Evolutionary conservation across 495 filamentous ascomycete genomes (phyloP), one percentile per base, ranked within the genome.

Genomic region (Patellaria atrata): DNA sequence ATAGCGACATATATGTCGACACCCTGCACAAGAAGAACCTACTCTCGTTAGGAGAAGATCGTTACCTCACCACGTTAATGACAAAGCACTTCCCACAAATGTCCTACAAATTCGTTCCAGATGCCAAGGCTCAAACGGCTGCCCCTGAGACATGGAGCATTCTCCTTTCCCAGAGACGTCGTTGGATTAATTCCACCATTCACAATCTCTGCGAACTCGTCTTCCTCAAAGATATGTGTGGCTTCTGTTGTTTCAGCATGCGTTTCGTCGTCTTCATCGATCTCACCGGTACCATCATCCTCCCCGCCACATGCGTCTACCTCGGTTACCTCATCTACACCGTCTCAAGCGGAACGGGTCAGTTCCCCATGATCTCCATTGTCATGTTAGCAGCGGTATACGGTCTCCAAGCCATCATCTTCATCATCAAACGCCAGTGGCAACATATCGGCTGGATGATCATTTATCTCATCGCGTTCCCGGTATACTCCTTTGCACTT

Each of bases 231-330:
- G 81, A 97, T 45, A 75, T 97, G 54, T 97, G 89, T 51, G 89
- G 89, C 35, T 97, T 97, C 74, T 97, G 89, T 59, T 94, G 82
- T 59, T 97, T 97, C 67, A 85, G 80, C 38, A 97, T 97, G 89
- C 77, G 89, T 35, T 96, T 97, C 51, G 74, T 97, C 30, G 89
- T 97, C 37, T 77, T 97, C 45, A 75, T 97, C 44, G 89, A 97
- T 67, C 71, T 97, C 9, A 70, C 87, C 37, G 85, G 87, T 54
- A 97, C 89, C 6, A 63, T 97, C 47, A 86, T 94, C 51, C 76
- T 94, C 23, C 89, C 89, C 6, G 80, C 87, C 1, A 92, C 83
- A 11, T 91, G 81, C 52, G 74, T 71, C 38, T 97, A 97, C 52
- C 63, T 97, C 16, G 83, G 64, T 34, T 97, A 91, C 54, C 67